Evolutionary conservation across 495 filamentous ascomycete species (phyloP), one percentile per base, ranked within the genome.

Genomic region (Pseudotulostoma volvatum): DNA sequence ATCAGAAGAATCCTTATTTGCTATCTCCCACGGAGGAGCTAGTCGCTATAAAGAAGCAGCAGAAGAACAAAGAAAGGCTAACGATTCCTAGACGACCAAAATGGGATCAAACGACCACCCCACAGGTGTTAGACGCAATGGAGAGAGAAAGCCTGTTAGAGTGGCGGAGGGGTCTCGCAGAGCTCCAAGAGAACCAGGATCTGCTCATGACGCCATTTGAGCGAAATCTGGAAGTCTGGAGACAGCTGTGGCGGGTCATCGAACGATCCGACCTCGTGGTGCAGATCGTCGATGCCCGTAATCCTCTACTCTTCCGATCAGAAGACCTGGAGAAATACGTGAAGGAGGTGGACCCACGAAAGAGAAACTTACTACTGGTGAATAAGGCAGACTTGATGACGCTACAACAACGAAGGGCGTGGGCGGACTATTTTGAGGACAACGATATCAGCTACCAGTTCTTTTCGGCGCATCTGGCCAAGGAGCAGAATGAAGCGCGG

Each of bases 321-420:
- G 88, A 93, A 52, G 92, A 96, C 62, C 57, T 99, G 36, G 92
- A 95, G 52, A 69, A 59, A 39, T 99, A 99, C 47, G 90, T 96
- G 34, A 85, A 90, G 63, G 84, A 94, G 56, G 81, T 96, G 18
- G 79, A 84, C 51, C 57, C 76, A 1, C 74, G 71, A 51, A 99
- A 99, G 68, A 71, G 81, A 46, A 99, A 99, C 55, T 51, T 99
- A 49, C 59, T 99, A 33, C 63, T 99, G 28, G 84, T 99, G 39
- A 99, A 99, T 64, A 99, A 99, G 71, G 88, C 92, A 31, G 92
- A 99, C 66, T 93, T 99, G 92, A 84, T 99, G 84, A 90, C 85
- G 11, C 56, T 75, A 38, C 73, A 76, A 47, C 92, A 99, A 58
- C 64, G 92, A 48, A 74, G 74, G 48, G 64, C 66, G 1, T 99